These are phyloP conservation scores for Penicillium egyptiacum DNA, from an alignment of 495 filamentous ascomycete species.

Conservation along the genomic window DNA sequence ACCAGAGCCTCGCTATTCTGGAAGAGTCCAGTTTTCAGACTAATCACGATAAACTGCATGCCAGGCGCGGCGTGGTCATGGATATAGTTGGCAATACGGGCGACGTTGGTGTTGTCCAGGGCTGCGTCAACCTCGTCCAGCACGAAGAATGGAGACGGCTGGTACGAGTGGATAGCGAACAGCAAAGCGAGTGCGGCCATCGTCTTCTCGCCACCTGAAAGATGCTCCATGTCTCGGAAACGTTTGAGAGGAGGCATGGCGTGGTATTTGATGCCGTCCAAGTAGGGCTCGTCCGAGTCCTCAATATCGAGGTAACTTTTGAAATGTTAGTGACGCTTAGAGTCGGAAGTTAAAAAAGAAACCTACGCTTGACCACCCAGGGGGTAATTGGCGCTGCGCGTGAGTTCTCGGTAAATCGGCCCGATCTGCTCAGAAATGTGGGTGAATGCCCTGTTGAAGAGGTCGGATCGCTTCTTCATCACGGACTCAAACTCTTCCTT, in stretches of 20 bases:
- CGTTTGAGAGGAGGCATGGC: conserved; percentile 98
- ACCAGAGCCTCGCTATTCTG: conserved; percentile 92
- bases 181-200: conserved; percentile 95
- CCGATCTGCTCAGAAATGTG: conserved; percentile 96
- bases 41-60: conserved; percentile 99
- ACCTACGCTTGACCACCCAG: conserved; percentile 82
- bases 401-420: conserved; percentile 92
- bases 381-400: conserved; percentile 76
- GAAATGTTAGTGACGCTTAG: conserved; percentile 5
- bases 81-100: conserved; percentile 93
- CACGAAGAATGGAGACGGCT: conserved; percentile 95
- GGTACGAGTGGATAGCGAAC: conserved; percentile 93
- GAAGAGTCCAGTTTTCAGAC: conserved; percentile 89
- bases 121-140: conserved; percentile 98
- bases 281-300: conserved; percentile 86
- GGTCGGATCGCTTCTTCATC: conserved; percentile 78
- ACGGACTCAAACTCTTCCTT: conserved; percentile 79
- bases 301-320: conserved; percentile 82
- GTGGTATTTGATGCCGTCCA: conserved; percentile 94
- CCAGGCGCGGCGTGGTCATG: conserved; percentile 89
- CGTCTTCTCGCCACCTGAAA: conserved; percentile 97
- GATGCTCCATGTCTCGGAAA: conserved; percentile 98
- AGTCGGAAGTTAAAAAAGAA: too few species aligned
- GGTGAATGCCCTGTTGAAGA: conserved; percentile 91
- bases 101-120: conserved; percentile 93